Evolutionary conservation across 345 rosid species (phyloP).

Genomic region (Geranium rotundifolium): DNA sequence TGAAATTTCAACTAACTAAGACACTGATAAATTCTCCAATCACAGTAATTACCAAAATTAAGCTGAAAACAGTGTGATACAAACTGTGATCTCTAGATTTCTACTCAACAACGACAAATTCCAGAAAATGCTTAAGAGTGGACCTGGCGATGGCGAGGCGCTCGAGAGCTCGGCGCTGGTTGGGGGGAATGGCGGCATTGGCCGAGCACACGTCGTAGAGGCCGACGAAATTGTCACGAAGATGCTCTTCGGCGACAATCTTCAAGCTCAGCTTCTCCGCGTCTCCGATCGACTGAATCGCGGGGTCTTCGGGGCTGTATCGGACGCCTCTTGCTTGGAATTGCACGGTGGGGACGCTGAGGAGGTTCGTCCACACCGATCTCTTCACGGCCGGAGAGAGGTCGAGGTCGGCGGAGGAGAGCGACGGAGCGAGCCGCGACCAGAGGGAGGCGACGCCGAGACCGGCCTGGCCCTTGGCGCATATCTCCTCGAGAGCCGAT

Average conservation of each 20-base stretch:
- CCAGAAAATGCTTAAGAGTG: not conserved
- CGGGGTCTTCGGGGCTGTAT: constrained; percentile 14
- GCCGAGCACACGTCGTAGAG: constrained; percentile 37
- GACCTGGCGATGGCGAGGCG: constrained; percentile 54
- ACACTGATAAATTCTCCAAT: no score
- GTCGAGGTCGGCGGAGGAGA: constrained; percentile 5
- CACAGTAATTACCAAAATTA: not conserved
- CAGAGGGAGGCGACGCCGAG: constrained; percentile 33
- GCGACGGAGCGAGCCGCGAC: constrained; percentile 22
- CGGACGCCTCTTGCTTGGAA: constrained; percentile 14
- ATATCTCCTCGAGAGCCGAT: constrained; percentile 55
- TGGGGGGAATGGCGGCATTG: constrained; percentile 20
- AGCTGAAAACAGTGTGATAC: not conserved
- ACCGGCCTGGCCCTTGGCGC: constrained; percentile 40
- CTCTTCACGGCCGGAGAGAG: constrained; percentile 21
- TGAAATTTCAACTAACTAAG: not conserved
- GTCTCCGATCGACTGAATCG: constrained; percentile 38
- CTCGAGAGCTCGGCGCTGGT: constrained; percentile 53
- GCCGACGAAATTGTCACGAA: constrained; percentile 54
- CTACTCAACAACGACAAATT: no score
- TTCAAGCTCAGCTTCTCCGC: constrained; percentile 40
- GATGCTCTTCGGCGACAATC: constrained; percentile 42
- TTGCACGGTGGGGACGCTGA: constrained; percentile 37
- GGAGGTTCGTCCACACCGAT: constrained; percentile 48
- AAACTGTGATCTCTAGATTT: not conserved